Base-by-base conservation (phyloP, 2,329 filamentous ascomycete species). In the Aureobasidium leucospermi region DNA sequence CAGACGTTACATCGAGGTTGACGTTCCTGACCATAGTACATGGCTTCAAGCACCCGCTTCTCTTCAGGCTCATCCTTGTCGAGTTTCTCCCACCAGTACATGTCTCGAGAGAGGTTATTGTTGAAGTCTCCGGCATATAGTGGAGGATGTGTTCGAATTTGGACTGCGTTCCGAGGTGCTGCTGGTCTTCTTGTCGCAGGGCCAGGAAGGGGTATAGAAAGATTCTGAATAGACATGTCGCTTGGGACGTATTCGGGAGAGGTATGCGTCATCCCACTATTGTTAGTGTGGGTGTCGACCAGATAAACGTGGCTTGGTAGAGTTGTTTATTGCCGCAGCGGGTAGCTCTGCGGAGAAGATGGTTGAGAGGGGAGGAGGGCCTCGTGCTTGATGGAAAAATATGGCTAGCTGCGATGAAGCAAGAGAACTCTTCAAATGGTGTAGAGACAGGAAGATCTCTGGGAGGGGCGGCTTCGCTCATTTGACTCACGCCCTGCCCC, bases 11-110 rank as follows among this genome's bases (percentile, higher is more conserved):
- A 52, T 7, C 38, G 49, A 13, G 49, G 49, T n/a, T 31, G 23
- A 11, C 49, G 49, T 41, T 52, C 49, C 15, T 52, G 34, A 9
- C 49, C 49, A n/a, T 52, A 41, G 9, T 52, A 52, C 49, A 52
- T 52, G 19, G 49, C 49, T 0, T 41, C 34, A 11, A 52, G 36
- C 6, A 52, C 11, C 16, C 36, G 28, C 15, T 52, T 32, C 10
- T 52, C 49, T 19, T 52, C 34, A 9, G 49, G 23, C 13, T 52
- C 36, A 4, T 42, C 23, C 5, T 11, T 13, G 11, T 41, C 36
- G 2, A 52, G 23, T 8, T 52, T 52, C 8, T 52, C 49, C 49
- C 49, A 41, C 49, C 49, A 52, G 49, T 52, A 52, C 49, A 41
- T 52, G 28, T 52, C 49, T 7, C 36, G 39, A 3, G 49, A 52